Evolutionary conservation across 2,329 filamentous ascomycete genomes (phyloP).

Genomic region (Colletotrichum tofieldiae): DNA sequence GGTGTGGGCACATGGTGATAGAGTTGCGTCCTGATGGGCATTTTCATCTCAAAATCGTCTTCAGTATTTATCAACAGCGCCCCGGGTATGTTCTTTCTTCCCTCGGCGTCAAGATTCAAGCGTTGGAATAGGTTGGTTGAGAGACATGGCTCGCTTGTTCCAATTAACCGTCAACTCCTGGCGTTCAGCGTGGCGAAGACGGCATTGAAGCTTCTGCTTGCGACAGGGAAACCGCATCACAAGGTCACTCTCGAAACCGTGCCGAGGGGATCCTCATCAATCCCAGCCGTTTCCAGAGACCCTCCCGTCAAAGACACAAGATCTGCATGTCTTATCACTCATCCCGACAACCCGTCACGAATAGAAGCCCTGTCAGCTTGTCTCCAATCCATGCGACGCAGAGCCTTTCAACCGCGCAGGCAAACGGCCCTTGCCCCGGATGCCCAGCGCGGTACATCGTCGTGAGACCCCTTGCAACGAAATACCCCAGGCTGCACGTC

Average conservation of each 20-base stretch:
- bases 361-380: background rate
- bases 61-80: background rate
- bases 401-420: background rate
- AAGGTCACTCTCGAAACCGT: conserved; percentile 12
- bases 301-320: background rate
- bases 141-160: conserved; percentile 11
- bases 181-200: conserved; percentile 21
- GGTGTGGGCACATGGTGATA: background rate
- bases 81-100: no score
- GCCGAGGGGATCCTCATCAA: conserved; percentile 5
- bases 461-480: conserved; percentile 23
- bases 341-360: conserved; percentile 20
- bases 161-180: background rate
- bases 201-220: conserved; percentile 8
- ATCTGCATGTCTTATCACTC: conserved; percentile 3
- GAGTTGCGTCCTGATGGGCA: background rate
- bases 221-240: conserved; percentile 22
- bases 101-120: background rate
- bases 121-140: background rate
- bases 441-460: conserved; percentile 17
- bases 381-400: background rate
- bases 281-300: background rate
- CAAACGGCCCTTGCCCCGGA: conserved; percentile 14
- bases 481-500: background rate
- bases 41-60: background rate